Evolutionary conservation across 2,329 filamentous ascomycete genomes (phyloP), one percentile per base, ranked within the genome.

Genomic region (Cytospora piceicola): DNA sequence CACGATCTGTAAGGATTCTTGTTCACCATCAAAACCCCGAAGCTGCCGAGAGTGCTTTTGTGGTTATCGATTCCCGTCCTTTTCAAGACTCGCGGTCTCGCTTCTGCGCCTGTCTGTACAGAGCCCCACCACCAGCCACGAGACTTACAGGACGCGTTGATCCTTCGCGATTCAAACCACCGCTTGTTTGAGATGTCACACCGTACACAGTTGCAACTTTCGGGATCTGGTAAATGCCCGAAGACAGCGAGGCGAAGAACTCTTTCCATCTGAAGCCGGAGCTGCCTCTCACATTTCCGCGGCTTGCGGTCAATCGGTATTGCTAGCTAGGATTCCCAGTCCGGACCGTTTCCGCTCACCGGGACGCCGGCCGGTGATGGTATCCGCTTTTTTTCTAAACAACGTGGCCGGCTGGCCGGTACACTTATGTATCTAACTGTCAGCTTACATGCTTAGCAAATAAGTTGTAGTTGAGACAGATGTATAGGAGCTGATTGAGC

Each of bases 331-430:
- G 30, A 20, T 58, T 29, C 34, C 42, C 53, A 49, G 63, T 24
- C 59, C 53, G 46, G 53, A 51, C 27, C 29, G n/a, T 59, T 17
- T 54, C 49, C 52, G 59, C 32, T 58, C 15, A 15, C 55, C 56
- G 59, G 52, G 11, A 49, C n/a, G 17, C 61, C 52, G 56, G 20
- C 52, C 36, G 34, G 27, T 39, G 61, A 22, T 3, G 20, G 42
- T 64, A 49, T 39, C 61, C 52, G 55, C 52, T 58, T 61, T 64
- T 64, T 51, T 52, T 52, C n/a, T n/a, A n/a, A n/a, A n/a, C n/a
- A n/a, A n/a, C n/a, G n/a, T n/a, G n/a, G 65, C 52, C 30, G 11
- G 4, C n/a, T 12, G 29, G 30, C 60, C 36, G 60, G 39, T 30
- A 27, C 9, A 5, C 27, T n/a, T n/a, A 29, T 29, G 5, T 29